Conservation (phyloP, 768 basidiomycete species). For the Tylopilus cervinicoccineus region DNA sequence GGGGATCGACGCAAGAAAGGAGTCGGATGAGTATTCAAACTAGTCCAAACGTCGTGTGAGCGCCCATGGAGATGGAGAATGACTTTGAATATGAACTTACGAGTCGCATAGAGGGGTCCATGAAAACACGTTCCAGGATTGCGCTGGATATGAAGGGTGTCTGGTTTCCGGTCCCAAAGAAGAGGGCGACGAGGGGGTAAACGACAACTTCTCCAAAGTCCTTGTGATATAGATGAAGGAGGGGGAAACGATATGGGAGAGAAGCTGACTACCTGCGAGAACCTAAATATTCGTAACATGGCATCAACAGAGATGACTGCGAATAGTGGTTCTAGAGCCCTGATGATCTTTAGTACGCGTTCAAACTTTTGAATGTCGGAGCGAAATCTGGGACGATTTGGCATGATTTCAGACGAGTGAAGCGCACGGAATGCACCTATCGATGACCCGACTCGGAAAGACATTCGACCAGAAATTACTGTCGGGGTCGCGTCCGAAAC, state of each 20-base stretch:
- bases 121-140: background rate
- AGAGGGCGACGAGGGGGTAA: slow-evolving; percentile 2
- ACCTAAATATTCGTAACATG: slow-evolving; percentile 3
- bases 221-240: background rate
- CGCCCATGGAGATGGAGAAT: background rate
- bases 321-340: slow-evolving; percentile 3
- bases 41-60: background rate
- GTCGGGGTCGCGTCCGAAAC: background rate
- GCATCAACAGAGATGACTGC: background rate
- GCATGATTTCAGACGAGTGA: background rate
- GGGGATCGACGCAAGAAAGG: slow-evolving; percentile 10
- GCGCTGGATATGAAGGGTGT: background rate
- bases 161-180: slow-evolving; percentile 7
- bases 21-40: slow-evolving; percentile 8
- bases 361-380: slow-evolving; percentile 7
- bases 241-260: background rate
- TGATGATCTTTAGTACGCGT: slow-evolving; percentile 1
- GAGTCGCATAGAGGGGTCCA: slow-evolving; percentile 1
- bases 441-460: background rate
- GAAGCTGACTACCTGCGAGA: background rate
- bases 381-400: background rate
- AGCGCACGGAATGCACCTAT: background rate
- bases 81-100: background rate
- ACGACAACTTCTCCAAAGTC: slow-evolving; percentile 4
- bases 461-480: background rate